Base-by-base conservation (phyloP, 176 grass and related monocot species). In the Chloris gayana region DNA sequence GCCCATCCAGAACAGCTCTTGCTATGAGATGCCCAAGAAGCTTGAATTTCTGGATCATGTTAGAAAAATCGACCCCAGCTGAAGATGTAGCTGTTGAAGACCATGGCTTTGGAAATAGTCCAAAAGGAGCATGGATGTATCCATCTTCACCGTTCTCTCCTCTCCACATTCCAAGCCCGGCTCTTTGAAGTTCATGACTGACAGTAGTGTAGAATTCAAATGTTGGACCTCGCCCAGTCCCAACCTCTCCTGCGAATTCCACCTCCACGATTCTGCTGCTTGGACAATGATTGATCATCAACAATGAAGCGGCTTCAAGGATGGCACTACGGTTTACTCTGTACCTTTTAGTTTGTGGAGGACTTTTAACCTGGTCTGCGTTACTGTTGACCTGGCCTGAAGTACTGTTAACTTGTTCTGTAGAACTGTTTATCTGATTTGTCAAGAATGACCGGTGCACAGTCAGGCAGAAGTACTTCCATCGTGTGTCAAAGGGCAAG, bases 1-100 rank as follows among this genome's bases (percentile, higher is more conserved):
- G 90, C 67, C 88, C 84, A 85, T 98, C 95, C 33, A 85, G 78
- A 77, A 98, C 76, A 63, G 95, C 86, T 76, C 89, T 89, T 7
- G 72, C 95, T 47, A 94, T 70, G 75, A 94, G 67, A 80, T 94
- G 82, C 21, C 95, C 95, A 26, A 98, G 84, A 78, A 98, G 87
- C 71, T 74, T 73, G 78, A 98, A 98, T 74, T 85, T 88, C 22
- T 77, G 63, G 56, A 69, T 32, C 49, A 94, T 61, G 32, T 88
- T 73, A 25, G 72, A 67, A 31, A 94, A 91, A 62, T 49, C 34
- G 6, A 83, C 59, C 56, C 74, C 78, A 67, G 2, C 27, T 50
- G 53, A 83, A 37, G 46, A 84, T 82, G 42, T 85, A 30, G 14
- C 7, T 73, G 1, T 67, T 85, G 67, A 10, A 7, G 79, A 65